phyloP scores from a whole-genome alignment of 768 basidiomycete species.

The Mycena chlorophos region DNA sequence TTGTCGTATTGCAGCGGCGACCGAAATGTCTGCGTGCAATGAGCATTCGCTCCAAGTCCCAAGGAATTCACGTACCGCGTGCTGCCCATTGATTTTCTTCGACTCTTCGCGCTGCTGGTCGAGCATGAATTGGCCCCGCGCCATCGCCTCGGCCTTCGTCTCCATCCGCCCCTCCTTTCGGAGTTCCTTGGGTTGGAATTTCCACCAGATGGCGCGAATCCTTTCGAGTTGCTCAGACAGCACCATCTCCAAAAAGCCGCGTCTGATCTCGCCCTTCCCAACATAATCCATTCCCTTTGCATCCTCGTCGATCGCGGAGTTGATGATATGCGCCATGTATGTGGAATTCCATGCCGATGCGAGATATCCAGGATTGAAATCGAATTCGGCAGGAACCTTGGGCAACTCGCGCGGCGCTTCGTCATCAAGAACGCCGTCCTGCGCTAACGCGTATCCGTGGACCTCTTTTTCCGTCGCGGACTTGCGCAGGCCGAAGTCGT shows the following conservation, averaged over 20 bases:
- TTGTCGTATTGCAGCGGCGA: background rate
- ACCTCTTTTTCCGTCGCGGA: background rate
- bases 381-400: no score
- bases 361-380: background rate
- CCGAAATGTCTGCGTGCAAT: background rate
- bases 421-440: no score
- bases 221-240: slow-evolving; percentile 1
- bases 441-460: no score
- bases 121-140: background rate
- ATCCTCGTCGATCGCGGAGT: background rate
- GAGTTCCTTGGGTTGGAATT: background rate
- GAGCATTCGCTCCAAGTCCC: no score
- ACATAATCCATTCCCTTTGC: background rate
- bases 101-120: background rate
- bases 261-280: background rate
- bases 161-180: background rate
- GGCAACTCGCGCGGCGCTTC: no score
- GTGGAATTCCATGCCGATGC: background rate
- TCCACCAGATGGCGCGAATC: background rate
- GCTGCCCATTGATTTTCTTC: background rate
- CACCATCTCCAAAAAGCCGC: background rate
- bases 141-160: background rate
- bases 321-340: background rate
- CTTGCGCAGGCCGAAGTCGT: background rate
- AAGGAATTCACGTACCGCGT: background rate